phyloP scores from a whole-genome alignment of 2,329 filamentous ascomycete genomes.

The Drechslerella stenobrocha region DNA sequence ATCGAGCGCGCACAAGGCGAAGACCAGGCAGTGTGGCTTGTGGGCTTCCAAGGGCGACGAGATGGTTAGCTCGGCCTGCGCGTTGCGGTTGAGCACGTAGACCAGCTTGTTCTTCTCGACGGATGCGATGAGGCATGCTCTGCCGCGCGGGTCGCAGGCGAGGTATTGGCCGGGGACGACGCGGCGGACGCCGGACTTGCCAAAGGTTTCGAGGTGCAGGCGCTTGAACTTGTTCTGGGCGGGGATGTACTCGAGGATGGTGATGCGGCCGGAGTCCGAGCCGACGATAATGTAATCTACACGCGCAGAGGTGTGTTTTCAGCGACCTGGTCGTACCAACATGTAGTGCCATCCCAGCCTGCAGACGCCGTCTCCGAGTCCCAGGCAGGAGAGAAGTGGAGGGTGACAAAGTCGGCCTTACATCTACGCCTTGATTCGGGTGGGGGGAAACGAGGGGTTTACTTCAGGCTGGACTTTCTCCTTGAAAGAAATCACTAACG shows the following conservation, averaged over 20 bases:
- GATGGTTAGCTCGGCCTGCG: slow-evolving; percentile 91
- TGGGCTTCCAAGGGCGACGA: slow-evolving; percentile 96
- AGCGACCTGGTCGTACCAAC: slow-evolving; percentile 50
- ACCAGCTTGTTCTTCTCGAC: slow-evolving; percentile 99
- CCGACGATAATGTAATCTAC: slow-evolving; percentile 94
- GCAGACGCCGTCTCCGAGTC: slow-evolving; percentile 6
- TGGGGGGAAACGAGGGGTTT: slow-evolving; percentile 56
- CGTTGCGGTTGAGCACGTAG: slow-evolving; percentile 94
- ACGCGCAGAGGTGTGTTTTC: slow-evolving; percentile 26
- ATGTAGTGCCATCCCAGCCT: neutral
- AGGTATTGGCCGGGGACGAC: slow-evolving; percentile 96
- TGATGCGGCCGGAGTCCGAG: slow-evolving; percentile 92
- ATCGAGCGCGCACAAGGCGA: slow-evolving; percentile 83
- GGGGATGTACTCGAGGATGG: slow-evolving; percentile 87
- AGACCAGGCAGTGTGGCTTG: slow-evolving; percentile 85
- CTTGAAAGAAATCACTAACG: slow-evolving; percentile 61
- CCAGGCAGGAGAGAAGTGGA: slow-evolving; percentile 1
- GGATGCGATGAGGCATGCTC: slow-evolving; percentile 90
- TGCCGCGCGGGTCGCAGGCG: slow-evolving; percentile 90
- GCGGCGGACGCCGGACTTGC: slow-evolving; percentile 90
- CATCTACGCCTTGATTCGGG: slow-evolving; percentile 43
- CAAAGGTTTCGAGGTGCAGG: slow-evolving; percentile 94
- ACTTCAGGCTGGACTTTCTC: slow-evolving; percentile 58
- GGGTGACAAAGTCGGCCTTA: slow-evolving; percentile 27
- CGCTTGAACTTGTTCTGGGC: slow-evolving; percentile 84